phyloP scores from a whole-genome alignment of 2,329 filamentous ascomycete species.

The Ascochyta clinopodiicola region DNA sequence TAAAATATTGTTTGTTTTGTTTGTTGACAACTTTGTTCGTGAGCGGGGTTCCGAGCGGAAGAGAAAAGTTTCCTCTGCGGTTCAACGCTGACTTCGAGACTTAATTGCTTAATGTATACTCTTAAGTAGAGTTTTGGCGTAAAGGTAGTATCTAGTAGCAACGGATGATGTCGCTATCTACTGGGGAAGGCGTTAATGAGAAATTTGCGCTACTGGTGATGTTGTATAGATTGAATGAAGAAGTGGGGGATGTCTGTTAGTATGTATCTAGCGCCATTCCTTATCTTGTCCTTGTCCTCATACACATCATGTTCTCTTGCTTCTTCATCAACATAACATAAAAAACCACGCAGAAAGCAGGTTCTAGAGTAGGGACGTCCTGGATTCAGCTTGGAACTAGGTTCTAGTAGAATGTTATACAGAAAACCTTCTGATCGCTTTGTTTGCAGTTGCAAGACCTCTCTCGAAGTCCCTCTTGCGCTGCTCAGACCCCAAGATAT shows the following conservation, averaged over 20 bases:
- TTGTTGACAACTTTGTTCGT: neutral
- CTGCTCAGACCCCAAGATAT: constrained; percentile 2
- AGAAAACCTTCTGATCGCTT: neutral
- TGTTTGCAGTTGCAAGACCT: constrained; percentile 3
- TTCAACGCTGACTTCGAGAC: constrained; percentile 7
- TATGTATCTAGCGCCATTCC: neutral
- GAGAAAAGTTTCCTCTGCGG: constrained; percentile 7
- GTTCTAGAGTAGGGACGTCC: neutral
- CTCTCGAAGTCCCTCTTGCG: constrained; percentile 3
- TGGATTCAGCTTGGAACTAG: neutral
- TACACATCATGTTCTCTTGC: too few relatives aligned
- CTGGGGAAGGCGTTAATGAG: too few relatives aligned
- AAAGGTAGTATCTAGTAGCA: too few relatives aligned
- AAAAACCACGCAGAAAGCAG: neutral
- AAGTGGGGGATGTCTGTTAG: neutral
- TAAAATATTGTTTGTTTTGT: too few relatives aligned
- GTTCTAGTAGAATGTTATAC: neutral
- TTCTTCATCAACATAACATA: neutral
- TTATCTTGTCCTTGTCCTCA: neutral
- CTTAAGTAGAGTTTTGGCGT: too few relatives aligned
- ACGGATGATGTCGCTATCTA: too few relatives aligned
- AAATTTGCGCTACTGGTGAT: neutral
- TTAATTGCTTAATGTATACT: neutral
- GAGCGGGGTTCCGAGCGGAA: neutral
- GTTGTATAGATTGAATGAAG: neutral